Evolutionary conservation across 352 stramenopile species (phyloP).

Genomic region (Phytophthora uliginosa): DNA sequence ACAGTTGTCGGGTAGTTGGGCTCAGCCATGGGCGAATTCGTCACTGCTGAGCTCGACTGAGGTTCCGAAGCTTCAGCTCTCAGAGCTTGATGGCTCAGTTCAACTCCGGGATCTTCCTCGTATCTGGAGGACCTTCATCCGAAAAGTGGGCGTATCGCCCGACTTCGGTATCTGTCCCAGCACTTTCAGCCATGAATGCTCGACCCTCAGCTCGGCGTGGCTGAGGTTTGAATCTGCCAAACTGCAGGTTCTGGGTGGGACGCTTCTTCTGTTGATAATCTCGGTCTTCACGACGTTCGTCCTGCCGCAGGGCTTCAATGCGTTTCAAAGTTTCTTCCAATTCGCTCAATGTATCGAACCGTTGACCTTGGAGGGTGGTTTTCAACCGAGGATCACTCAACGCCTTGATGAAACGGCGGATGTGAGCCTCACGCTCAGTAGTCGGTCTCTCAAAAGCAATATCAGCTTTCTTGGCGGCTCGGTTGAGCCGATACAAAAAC

Average conservation of each 20-base stretch:
- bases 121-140: neutral
- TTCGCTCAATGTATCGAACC: neutral
- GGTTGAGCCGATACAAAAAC: neutral
- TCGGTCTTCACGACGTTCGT: neutral
- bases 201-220: too few relatives aligned
- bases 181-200: neutral
- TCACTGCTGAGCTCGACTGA: too few relatives aligned
- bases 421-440: neutral
- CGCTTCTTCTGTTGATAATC: too few relatives aligned
- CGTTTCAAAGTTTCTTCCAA: neutral
- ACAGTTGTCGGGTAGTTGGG: too few relatives aligned
- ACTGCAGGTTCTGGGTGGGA: too few relatives aligned
- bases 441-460: neutral
- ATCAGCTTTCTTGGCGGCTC: neutral
- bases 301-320: neutral
- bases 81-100: neutral
- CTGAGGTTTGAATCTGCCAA: too few relatives aligned
- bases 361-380: neutral
- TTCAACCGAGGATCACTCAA: neutral
- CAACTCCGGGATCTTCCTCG: neutral
- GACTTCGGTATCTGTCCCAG: neutral
- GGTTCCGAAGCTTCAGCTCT: neutral
- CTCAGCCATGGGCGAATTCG: too few relatives aligned
- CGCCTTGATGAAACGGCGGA: neutral
- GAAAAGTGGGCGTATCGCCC: neutral